A percentile compares a stretch with the other conserved stretches of the same genome.
phyloP scores from a whole-genome alignment of 768 basidiomycete species.

The Leccinum incarnatum region DNA sequence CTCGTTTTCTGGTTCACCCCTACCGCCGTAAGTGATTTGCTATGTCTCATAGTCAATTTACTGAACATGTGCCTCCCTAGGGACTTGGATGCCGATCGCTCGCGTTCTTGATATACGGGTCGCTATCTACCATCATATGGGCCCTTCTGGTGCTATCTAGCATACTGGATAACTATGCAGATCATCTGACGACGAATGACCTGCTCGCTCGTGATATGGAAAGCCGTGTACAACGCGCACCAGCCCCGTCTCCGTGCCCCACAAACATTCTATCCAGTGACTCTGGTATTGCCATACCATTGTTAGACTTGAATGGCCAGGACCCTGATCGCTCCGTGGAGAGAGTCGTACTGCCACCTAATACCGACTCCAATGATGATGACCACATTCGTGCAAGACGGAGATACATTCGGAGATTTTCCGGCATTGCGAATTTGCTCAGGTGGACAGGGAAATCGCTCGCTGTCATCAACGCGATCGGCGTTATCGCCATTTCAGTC shows the following conservation, averaged over 20 bases:
- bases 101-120: neutral
- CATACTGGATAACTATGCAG: neutral
- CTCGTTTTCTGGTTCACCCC: constrained; percentile 27
- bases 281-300: neutral
- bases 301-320: neutral
- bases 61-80: neutral
- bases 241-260: neutral
- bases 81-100: constrained; percentile 32
- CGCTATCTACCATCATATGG: constrained; percentile 27
- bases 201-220: neutral
- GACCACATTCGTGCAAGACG: neutral
- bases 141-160: constrained; percentile 27
- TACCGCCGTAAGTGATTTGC: constrained; percentile 14
- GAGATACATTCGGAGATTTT: neutral
- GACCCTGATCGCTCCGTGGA: neutral
- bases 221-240: neutral
- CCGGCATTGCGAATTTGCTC: constrained; percentile 13
- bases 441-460: constrained; percentile 28
- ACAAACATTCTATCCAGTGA: no score
- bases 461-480: constrained; percentile 28
- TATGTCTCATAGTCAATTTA: neutral
- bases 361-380: neutral
- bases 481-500: constrained; percentile 24
- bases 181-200: neutral
- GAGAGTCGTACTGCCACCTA: neutral